Evolutionary conservation across 148 eudicot species (phyloP), one percentile per base, ranked within the genome.

Genomic region (Vaccinium corymbosum): DNA sequence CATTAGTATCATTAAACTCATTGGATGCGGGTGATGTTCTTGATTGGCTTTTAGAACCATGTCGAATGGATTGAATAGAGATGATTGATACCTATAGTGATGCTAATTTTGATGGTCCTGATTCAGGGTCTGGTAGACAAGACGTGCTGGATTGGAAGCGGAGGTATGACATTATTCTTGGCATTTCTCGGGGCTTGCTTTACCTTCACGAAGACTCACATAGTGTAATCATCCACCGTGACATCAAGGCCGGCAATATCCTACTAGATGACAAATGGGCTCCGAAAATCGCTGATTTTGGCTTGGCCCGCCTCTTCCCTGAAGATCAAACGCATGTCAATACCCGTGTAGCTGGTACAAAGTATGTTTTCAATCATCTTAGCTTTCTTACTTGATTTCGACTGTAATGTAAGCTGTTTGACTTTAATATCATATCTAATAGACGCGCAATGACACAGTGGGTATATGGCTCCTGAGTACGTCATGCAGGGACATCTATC

Each of bases 391-490:
- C 72, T 78, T 56, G n/a, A 9, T 25, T 22, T 85, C 13, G 62
- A 1, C 22, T 38, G 27, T 66, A 68, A 17, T 71, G 53, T 68
- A 4, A 49, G 85, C 52, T 68, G 19, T 76, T 78, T 84, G 76
- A 55, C 51, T 50, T 61, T 22, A 50, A 27, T 19, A 17, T 46
- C 16, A 71, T 55, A 15, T 14, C 80, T 77, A 22, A 84, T 56
- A 6, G 20, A 86, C 68, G n/a, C 22, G 15, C 81, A 76, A 82
- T 38, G 82, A 80, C 83, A 88, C 90, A 95, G 98, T 89, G 98
- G 98, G 42, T 95, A 95, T 82, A 95, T 95, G 98, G 97, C 98
- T 42, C 98, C 98, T 8, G 98, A 93, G 85, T 95, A 95, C 55
- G 85, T 92, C 80, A 86, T 93, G 97, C 90, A 90, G 73, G 98